phyloP scores from a whole-genome alignment of 306 rosid genomes.

The Betula pendula region DNA sequence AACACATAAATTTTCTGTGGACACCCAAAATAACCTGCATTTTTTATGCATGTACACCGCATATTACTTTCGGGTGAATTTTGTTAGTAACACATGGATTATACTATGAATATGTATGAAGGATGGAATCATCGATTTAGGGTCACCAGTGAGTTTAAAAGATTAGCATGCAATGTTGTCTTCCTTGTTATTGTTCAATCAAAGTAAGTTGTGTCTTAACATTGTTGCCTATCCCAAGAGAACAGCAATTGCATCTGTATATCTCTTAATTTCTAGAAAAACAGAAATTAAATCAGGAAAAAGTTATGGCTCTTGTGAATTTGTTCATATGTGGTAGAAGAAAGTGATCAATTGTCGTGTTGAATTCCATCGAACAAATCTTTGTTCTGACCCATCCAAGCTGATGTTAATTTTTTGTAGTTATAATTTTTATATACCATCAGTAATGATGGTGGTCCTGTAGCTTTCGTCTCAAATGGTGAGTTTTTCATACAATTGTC shows the following conservation, averaged over 20 bases:
- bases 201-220: background rate
- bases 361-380: background rate
- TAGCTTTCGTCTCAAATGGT: too few relatives aligned
- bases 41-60: background rate
- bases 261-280: background rate
- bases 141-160: background rate
- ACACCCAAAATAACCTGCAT: background rate
- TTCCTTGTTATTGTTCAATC: background rate
- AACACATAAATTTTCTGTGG: background rate
- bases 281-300: background rate
- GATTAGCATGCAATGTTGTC: background rate
- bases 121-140: background rate
- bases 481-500: too few relatives aligned
- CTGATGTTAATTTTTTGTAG: too few relatives aligned
- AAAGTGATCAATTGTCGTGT: background rate
- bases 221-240: background rate
- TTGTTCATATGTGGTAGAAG: background rate
- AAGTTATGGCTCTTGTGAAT: background rate
- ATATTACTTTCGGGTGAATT: background rate
- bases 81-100: background rate
- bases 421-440: too few relatives aligned
- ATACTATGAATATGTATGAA: background rate
- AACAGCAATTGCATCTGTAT: background rate
- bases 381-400: too few relatives aligned
- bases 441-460: background rate